Percentiles rank a stretch among this genome's conserved stretches.
Evolutionary conservation across 2,329 filamentous ascomycete genomes (phyloP).

Genomic region (Leptodontidium sp.): DNA sequence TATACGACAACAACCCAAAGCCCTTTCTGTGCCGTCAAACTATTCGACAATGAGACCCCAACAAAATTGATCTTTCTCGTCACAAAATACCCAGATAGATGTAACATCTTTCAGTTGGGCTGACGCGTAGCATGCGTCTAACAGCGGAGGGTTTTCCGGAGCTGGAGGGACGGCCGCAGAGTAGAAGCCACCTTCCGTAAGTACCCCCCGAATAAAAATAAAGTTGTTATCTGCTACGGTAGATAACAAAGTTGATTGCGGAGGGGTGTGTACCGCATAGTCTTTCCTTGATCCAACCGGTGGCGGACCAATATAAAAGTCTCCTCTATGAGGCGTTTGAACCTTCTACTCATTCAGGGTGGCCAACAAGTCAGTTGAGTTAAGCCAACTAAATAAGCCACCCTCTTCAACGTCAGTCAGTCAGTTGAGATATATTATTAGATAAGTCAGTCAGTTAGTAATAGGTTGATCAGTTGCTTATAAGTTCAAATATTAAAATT

Average conservation of each 20-base stretch:
- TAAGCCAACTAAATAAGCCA: conserved; percentile 24
- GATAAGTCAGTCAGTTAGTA: too few relatives aligned
- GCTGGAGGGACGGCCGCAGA: conserved; percentile 28
- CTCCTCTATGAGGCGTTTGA: conserved; percentile 28
- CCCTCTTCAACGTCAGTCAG: too few relatives aligned
- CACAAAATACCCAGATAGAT: conserved; percentile 29
- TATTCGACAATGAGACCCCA: conserved; percentile 27
- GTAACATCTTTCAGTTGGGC: conserved; percentile 27
- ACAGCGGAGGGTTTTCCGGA: conserved; percentile 25
- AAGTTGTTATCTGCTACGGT: conserved; percentile 28
- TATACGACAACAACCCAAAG: conserved; percentile 29
- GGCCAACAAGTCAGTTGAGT: too few relatives aligned
- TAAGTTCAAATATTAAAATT: too few relatives aligned
- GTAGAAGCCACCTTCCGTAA: conserved; percentile 27
- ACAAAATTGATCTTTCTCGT: conserved; percentile 30
- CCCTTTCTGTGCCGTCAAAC: conserved; percentile 29
- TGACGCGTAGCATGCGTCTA: conserved; percentile 26
- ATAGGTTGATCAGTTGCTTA: too few relatives aligned
- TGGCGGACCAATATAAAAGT: conserved; percentile 29
- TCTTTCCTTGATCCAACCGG: conserved; percentile 26
- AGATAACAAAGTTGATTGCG: conserved; percentile 27
- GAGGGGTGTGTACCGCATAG: conserved; percentile 28
- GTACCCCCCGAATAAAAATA: conserved; percentile 27
- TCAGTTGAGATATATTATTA: too few relatives aligned
- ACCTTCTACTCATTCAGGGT: conserved; percentile 17